Evolutionary conservation across 2,329 filamentous ascomycete species (phyloP).

Genomic region (Thielaviopsis euricoi): DNA sequence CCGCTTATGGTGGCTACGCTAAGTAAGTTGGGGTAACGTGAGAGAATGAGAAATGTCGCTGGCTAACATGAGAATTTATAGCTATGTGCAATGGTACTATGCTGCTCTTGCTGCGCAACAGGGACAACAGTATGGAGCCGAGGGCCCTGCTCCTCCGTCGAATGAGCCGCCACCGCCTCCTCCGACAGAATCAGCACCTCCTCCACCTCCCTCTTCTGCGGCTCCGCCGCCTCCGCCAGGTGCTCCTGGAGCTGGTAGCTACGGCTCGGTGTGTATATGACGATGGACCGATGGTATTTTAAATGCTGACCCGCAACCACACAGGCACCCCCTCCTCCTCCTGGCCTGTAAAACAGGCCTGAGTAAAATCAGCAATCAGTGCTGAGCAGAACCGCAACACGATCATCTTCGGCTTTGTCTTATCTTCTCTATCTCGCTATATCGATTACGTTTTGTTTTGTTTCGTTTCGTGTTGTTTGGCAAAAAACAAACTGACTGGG

Average conservation of each 20-base stretch:
- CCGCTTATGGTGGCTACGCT: slow-evolving; percentile 76
- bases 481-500: not conserved
- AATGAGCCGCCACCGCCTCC: slow-evolving; percentile 48
- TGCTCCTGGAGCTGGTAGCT: slow-evolving; percentile 36
- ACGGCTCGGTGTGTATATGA: slow-evolving; percentile 41
- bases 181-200: slow-evolving; percentile 37
- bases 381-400: not conserved
- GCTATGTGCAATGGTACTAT: slow-evolving; percentile 52
- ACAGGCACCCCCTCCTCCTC: slow-evolving; percentile 3
- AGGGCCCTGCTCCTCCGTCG: slow-evolving; percentile 24
- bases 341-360: slow-evolving; percentile 2
- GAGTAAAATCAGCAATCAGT: not conserved
- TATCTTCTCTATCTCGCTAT: not conserved
- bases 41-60: not conserved
- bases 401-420: not conserved
- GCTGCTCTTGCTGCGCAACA: slow-evolving; percentile 31
- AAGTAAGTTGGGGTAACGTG: slow-evolving; percentile 32
- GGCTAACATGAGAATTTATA: slow-evolving; percentile 15
- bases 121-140: slow-evolving; percentile 22
- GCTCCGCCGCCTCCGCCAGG: slow-evolving; percentile 32
- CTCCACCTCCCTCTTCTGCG: slow-evolving; percentile 24
- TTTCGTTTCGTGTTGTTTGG: not conserved
- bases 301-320: not conserved
- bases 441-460: not conserved
- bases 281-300: not conserved